Evolutionary conservation across 805 yeast species (phyloP), one percentile per base, ranked within the genome.

Genomic region (Candida nemodendra): DNA sequence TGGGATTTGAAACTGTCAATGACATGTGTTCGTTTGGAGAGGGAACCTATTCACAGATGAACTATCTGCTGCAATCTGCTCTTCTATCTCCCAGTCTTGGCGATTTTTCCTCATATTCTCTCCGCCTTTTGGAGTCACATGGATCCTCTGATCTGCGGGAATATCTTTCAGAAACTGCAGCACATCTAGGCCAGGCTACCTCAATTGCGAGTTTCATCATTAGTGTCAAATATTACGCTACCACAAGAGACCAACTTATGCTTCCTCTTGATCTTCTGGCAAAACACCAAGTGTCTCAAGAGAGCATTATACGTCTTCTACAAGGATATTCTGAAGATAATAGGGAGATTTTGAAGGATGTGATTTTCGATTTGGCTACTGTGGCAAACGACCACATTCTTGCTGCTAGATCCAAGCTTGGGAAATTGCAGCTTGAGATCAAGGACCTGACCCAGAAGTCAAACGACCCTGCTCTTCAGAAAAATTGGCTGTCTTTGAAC

Each of bases 181-280:
- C 95, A 0, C 95, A 86, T 60, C 62, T 87, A 26, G 95, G 95
- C 5, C 95, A 87, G 57, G 85, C 93, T 2, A 75, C 82, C 0
- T 81, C 89, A 0, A 68, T 87, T 9, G 79, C 87, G 1, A 71
- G 83, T 2, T 68, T 76, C 59, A 67, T 87, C 11, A 63, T 82
- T 35, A 85, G 84, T 0, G 54, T 80, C 32, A 65, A 67, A 17
- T 84, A 71, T 58, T 80, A 78, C 56, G 80, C 84, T 0, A 55
- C 60, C 15, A 54, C 64, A 22, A 68, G 74, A 18, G 69, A 73
- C 40, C 72, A 68, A 30, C 68, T 84, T 11, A 69, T 78, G 23
- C 58, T 87, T 28, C 95, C 95, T 0, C 53, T 76, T 2, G 85
- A 81, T 32, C 38, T 75, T 11, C 66, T 84, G 74, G 66, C 78